Evolutionary conservation across 495 filamentous ascomycete species (phyloP).

Genomic region (Friedmanniomyces simplex): DNA sequence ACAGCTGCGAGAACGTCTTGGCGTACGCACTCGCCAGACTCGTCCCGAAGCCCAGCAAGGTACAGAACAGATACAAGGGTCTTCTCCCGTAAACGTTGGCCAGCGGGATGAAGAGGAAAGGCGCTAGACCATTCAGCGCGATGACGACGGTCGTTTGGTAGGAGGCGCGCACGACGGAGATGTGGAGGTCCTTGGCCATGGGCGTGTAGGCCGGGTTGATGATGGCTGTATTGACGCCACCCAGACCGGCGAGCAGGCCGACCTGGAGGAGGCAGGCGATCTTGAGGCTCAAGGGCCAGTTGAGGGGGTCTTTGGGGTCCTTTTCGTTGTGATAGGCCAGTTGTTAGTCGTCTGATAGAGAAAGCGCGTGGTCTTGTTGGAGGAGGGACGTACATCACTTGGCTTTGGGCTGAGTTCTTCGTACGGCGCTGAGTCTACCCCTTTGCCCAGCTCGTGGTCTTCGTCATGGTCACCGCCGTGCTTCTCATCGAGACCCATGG

Average conservation of each 20-base stretch:
- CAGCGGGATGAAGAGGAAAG: slow-evolving; percentile 27
- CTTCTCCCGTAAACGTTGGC: slow-evolving; percentile 31
- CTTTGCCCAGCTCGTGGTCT: background rate
- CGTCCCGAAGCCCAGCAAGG: slow-evolving; percentile 27
- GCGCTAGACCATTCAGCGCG: slow-evolving; percentile 24
- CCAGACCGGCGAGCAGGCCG: slow-evolving; percentile 8
- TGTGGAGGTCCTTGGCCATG: slow-evolving; percentile 20
- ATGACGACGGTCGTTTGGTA: slow-evolving; percentile 23
- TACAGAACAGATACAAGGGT: slow-evolving; percentile 28
- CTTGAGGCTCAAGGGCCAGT: background rate
- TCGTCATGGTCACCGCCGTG: background rate
- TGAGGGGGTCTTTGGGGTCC: slow-evolving; percentile 2
- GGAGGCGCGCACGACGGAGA: slow-evolving; percentile 18
- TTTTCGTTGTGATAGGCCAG: background rate
- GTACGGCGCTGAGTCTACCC: background rate
- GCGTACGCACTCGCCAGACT: slow-evolving; percentile 9
- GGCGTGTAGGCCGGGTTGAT: slow-evolving; percentile 27
- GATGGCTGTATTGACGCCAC: slow-evolving; percentile 18
- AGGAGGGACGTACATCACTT: background rate
- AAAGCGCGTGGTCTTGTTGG: background rate
- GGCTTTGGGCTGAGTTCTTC: background rate
- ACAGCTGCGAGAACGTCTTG: slow-evolving; percentile 8
- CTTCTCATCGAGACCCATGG: background rate
- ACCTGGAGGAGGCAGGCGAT: slow-evolving; percentile 1
- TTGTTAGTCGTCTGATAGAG: background rate